Evolutionary conservation across 208 protist species (phyloP).

Genomic region (Crithidia thermophila): DNA sequence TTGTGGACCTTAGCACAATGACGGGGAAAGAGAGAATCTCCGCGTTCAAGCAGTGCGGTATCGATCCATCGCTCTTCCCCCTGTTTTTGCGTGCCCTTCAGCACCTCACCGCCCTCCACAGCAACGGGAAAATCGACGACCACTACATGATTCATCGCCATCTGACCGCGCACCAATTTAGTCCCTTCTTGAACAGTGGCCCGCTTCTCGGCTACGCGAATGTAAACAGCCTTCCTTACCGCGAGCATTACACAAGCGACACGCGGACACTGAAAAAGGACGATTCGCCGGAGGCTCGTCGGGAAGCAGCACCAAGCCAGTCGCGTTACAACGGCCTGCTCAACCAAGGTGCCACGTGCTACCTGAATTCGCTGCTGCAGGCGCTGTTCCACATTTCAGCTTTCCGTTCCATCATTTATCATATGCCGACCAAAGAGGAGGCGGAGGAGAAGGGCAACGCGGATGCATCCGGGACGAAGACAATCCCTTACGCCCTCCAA

Average conservation of each 20-base stretch:
- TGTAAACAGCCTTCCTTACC: constrained; percentile 64
- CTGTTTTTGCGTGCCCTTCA: constrained; percentile 81
- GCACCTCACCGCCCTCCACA: constrained; percentile 68
- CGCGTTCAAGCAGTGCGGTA: constrained; percentile 68
- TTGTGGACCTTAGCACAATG: constrained; percentile 79
- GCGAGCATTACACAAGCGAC: constrained; percentile 23
- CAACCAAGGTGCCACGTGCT: constrained; percentile 94
- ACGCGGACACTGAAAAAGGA: constrained; percentile 5
- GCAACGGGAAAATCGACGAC: constrained; percentile 50
- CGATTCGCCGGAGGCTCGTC: constrained; percentile 15
- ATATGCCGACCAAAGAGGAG: constrained; percentile 90
- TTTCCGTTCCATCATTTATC: constrained; percentile 87
- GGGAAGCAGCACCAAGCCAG: constrained; percentile 10
- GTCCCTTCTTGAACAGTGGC: constrained; percentile 36
- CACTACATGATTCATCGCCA: constrained; percentile 76
- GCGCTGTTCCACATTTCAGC: constrained; percentile 88
- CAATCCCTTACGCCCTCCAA: constrained; percentile 91
- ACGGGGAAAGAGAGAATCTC: constrained; percentile 67
- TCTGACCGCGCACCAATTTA: constrained; percentile 71
- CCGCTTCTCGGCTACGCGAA: constrained; percentile 67
- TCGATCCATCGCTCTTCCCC: constrained; percentile 73
- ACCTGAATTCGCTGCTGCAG: constrained; percentile 93
- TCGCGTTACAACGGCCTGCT: constrained; percentile 79
- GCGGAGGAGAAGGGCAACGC: constrained; percentile 37
- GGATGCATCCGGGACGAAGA: constrained; percentile 45